Base-by-base conservation (phyloP, 164 flowering plant genomes). In the grape (Vitis vinifera) region DNA sequence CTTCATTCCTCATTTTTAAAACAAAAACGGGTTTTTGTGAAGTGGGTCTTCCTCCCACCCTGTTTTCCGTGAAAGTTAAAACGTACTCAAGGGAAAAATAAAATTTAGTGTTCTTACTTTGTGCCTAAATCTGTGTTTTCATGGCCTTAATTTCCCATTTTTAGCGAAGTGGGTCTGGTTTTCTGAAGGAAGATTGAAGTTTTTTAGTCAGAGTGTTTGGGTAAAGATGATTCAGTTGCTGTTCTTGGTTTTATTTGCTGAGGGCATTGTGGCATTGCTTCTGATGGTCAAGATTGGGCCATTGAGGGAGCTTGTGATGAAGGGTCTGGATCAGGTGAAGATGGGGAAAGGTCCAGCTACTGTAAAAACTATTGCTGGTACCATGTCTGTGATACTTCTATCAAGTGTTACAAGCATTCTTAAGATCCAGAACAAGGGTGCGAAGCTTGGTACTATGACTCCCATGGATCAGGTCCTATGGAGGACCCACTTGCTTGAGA, bases 381-480 rank as follows among this genome's bases (percentile, higher is more conserved):
- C 97, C 9, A 86, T 94, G 85, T 82, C 85, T 59, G 89, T 90
- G 73, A 94, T 94, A 66, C 77, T 91, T 6, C 67, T 84, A 0
- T 92, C 95, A 0, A 87, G 90, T 67, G 67, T 91, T n/a, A 77
- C 79, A 56, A 92, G 86, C 85, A 90, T 95, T 75, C 69, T 89
- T 50, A 91, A 90, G 92, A 95, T 95, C 84, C 98, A 92, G 84
- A 95, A 89, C 79, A 90, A 88, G 70, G 94, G 96, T 55, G 86
- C 87, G 4, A 95, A 95, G 84, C 86, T 90, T 63, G 98, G 99
- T 49, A 90, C 99, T 3, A 84, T 92, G 87, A 86, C 99, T 2
- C 99, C 99, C 12, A 95, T 95, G 99, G 97, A 95, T 85, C 98
- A 95, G 79, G 99, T 95, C 60, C 91, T 95, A 0, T 92, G 97